A percentile compares a stretch with the other conserved stretches of the same genome.
These are phyloP conservation scores for Fragaria vesca DNA, from an alignment of 306 rosid genomes.

Conservation along the genomic window DNA sequence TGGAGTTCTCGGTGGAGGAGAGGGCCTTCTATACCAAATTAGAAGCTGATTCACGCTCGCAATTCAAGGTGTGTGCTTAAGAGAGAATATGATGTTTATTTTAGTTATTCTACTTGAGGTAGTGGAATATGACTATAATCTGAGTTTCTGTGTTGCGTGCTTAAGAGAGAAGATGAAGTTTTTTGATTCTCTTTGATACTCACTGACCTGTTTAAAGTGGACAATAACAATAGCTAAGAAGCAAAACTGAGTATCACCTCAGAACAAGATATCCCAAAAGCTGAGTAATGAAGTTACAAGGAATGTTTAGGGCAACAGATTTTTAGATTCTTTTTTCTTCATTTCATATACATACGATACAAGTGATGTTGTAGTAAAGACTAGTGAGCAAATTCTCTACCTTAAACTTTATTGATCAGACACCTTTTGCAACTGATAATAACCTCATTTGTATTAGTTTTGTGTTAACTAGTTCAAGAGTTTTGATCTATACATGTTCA, in stretches of 20 bases:
- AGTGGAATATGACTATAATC: neutral
- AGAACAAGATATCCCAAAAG: neutral
- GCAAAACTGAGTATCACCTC: neutral
- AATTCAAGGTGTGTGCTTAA: too few relatives aligned
- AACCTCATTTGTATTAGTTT: neutral
- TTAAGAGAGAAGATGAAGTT: neutral
- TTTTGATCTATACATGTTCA: too few relatives aligned
- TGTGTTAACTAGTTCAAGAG: neutral
- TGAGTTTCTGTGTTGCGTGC: neutral
- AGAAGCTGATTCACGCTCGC: conserved; percentile 83
- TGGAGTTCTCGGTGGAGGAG: conserved; percentile 81
- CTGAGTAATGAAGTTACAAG: neutral
- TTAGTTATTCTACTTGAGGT: conserved; percentile 8
- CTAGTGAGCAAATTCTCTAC: neutral
- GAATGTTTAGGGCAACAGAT: neutral
- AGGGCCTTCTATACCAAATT: conserved; percentile 87
- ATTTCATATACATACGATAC: neutral
- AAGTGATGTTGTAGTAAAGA: neutral
- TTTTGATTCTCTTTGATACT: neutral
- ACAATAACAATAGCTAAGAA: neutral
- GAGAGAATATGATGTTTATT: neutral
- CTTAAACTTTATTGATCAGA: neutral
- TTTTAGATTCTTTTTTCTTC: neutral
- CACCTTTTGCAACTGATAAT: neutral
- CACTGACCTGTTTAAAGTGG: neutral